Base-by-base conservation (phyloP, 164 flowering plant genomes). In the Stephania cephalantha region DNA sequence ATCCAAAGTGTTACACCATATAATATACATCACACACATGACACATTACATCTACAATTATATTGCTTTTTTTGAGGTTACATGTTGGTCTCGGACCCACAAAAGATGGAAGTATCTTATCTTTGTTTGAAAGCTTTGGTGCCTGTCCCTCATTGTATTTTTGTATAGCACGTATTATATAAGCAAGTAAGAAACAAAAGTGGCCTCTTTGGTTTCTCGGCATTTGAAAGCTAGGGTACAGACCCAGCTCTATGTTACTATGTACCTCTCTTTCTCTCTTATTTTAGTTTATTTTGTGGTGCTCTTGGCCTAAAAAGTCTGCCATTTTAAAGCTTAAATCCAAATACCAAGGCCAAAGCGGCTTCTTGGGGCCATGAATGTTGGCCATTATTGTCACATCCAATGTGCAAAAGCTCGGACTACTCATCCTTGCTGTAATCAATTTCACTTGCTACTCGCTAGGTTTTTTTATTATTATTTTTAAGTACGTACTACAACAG, bases 81-180 rank as follows among this genome's bases (percentile, higher is more conserved):
- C 17, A 6, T 42, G 7, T 35, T 25, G 30, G 46, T 55, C 13
- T 61, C 52, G 74, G 74, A 58, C 74, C 74, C 68, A 18, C 52
- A n/a, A 73, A 73, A 61, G 74, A 73, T 58, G 74, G 68, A 13
- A 61, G 50, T 18, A 18, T 58, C 65, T 58, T 63, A 45, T 58
- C 53, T 73, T 73, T 50, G 44, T 55, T 73, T 73, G 30, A 42
- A 58, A 15, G 64, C 74, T 73, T 73, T 72, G 7, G 46, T 15
- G 45, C 30, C 15, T 72, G 65, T 35, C 20, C 20, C 45, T 52
- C 63, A 0, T 25, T 25, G 18, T 58, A 15, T 58, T n/a, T 5
- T 58, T 58, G n/a, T 6, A 58, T 50, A 10, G 65, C 65, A 58
- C 1, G 8, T 58, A 58, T 58, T 58, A 58, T 9, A 17, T 6